Evolutionary conservation across 139 green algal genomes (phyloP).

Genomic region (Pycnococcus provasolii): DNA sequence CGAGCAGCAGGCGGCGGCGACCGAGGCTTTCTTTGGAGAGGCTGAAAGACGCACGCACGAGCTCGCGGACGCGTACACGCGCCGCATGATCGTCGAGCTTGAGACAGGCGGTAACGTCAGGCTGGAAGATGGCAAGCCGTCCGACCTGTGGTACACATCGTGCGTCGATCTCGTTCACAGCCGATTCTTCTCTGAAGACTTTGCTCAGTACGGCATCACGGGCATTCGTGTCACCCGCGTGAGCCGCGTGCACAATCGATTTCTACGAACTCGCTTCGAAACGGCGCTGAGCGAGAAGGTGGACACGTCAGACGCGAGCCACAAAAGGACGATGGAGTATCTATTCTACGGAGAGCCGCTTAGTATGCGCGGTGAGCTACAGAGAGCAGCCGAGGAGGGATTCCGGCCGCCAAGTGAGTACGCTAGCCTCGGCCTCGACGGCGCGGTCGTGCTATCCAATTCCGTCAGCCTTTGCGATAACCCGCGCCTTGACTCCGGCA

Average conservation of each 20-base stretch:
- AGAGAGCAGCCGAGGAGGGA: slow-evolving; percentile 35
- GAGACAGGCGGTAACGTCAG: slow-evolving; percentile 61
- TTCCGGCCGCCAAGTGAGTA: slow-evolving; percentile 26
- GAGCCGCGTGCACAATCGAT: slow-evolving; percentile 55
- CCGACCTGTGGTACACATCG: slow-evolving; percentile 49
- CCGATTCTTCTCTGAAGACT: slow-evolving; percentile 22
- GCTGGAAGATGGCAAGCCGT: slow-evolving; percentile 50
- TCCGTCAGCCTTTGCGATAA: slow-evolving; percentile 34
- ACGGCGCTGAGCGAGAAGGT: slow-evolving; percentile 17
- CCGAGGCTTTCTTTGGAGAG: no score
- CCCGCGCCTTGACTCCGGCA: slow-evolving; percentile 23
- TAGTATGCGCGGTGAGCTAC: slow-evolving; percentile 26
- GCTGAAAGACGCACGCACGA: no score
- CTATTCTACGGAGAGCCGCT: slow-evolving; percentile 33
- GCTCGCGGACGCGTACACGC: slow-evolving; percentile 27
- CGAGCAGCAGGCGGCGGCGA: no score
- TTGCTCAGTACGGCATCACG: slow-evolving; percentile 26
- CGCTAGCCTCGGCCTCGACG: slow-evolving; percentile 32
- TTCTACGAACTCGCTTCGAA: slow-evolving; percentile 47
- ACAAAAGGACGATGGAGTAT: slow-evolving; percentile 41
- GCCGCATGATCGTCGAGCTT: slow-evolving; percentile 54
- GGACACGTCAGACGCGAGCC: slow-evolving; percentile 5
- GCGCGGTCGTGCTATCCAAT: slow-evolving; percentile 40
- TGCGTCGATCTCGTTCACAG: slow-evolving; percentile 43
- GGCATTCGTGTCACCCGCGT: slow-evolving; percentile 31